These are phyloP conservation scores for Aspergillus hancockii DNA, from an alignment of 495 filamentous ascomycete genomes.

Conservation along the genomic window DNA sequence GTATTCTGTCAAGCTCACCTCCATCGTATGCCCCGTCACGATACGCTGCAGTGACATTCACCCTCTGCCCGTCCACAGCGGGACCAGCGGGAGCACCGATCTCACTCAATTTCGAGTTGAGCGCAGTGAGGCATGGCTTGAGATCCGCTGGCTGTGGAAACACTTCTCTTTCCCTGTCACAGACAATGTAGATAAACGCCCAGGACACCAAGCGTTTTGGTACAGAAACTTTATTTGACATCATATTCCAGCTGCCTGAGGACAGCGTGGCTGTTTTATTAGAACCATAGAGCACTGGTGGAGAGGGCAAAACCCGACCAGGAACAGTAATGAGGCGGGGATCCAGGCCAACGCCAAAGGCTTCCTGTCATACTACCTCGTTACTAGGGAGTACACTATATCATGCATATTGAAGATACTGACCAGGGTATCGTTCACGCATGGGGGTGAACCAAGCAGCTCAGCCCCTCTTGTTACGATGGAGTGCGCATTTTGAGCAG, in stretches of 20 bases:
- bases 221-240: conserved; percentile 41
- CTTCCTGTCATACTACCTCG: conserved; percentile 26
- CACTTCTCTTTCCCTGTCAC: no score
- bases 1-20: no score
- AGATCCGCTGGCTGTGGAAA: no score
- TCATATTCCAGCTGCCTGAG: conserved; percentile 65
- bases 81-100: conserved; percentile 29
- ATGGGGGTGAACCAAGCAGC: conserved; percentile 43
- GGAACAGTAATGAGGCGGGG: conserved; percentile 62
- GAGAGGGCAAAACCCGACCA: conserved; percentile 61
- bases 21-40: no score
- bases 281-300: conserved; percentile 52
- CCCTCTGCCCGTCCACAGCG: conserved; percentile 16
- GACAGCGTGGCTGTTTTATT: conserved; percentile 23
- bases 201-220: conserved; percentile 35
- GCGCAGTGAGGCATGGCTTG: conserved; percentile 9
- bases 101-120: conserved; percentile 25
- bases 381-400: conserved; percentile 15
- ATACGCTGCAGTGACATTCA: no score
- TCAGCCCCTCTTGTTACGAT: conserved; percentile 58
- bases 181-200: conserved; percentile 27
- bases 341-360: conserved; percentile 58
- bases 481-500: conserved; percentile 63
- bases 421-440: conserved; percentile 18
- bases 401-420: not conserved